Evolutionary conservation across 192 early-diverging fungal genomes (phyloP).

Genomic region (Phlyctochytrium planicorne): DNA sequence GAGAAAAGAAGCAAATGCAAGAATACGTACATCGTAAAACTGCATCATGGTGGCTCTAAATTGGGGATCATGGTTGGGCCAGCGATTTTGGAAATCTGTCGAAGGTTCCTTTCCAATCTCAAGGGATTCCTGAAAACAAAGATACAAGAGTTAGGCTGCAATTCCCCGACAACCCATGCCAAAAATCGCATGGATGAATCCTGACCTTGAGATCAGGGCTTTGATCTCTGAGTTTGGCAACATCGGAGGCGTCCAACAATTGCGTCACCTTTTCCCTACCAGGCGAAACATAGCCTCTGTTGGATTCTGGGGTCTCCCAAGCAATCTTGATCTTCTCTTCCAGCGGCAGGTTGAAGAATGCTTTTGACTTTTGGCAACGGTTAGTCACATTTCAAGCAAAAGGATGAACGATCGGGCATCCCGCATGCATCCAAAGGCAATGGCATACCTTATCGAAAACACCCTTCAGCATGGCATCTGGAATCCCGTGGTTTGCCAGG

Average conservation of each 20-base stretch:
- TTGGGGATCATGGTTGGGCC: neutral
- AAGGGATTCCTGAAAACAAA: conserved; percentile 7
- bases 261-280: conserved; percentile 15
- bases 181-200: neutral
- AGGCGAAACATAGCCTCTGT: conserved; percentile 26
- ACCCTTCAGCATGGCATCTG: conserved; percentile 6
- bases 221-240: neutral
- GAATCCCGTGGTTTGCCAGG: conserved; percentile 24
- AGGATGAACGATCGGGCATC: neutral
- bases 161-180: too few species aligned
- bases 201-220: conserved; percentile 6
- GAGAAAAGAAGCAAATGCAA: neutral
- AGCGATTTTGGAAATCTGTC: conserved; percentile 1
- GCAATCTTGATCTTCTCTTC: conserved; percentile 17
- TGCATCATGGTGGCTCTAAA: neutral
- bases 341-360: conserved; percentile 7
- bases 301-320: conserved; percentile 27
- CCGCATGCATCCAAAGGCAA: too few species aligned
- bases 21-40: neutral
- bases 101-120: conserved; percentile 18
- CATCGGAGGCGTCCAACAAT: neutral
- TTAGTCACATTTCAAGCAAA: too few species aligned
- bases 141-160: neutral
- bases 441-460: conserved; percentile 12
- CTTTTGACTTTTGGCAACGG: conserved; percentile 4